These are phyloP conservation scores for Scedosporium dehoogii DNA, from an alignment of 2,329 filamentous ascomycete genomes.

Conservation along the genomic window DNA sequence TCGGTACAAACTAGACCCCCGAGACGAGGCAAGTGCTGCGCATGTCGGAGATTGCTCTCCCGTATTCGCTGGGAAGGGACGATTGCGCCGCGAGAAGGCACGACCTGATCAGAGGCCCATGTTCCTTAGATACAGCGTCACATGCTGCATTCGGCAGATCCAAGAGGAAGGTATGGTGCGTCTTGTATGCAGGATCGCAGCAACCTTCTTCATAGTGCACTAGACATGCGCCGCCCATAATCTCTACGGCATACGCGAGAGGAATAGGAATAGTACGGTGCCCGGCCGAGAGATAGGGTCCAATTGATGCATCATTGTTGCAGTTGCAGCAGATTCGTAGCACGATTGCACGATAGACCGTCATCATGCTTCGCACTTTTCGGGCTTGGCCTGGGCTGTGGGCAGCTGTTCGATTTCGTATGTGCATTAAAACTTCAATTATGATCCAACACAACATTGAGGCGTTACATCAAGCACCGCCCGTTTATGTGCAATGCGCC, in stretches of 20 bases:
- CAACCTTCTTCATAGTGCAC: background rate
- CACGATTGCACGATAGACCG: background rate
- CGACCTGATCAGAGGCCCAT: background rate
- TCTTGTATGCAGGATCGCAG: background rate
- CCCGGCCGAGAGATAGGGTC: too few relatives aligned
- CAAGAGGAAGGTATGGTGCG: background rate
- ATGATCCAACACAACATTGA: background rate
- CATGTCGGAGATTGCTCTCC: background rate
- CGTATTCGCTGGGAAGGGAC: background rate
- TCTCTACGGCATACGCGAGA: too few relatives aligned
- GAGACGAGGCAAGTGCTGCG: background rate
- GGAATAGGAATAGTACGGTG: too few relatives aligned
- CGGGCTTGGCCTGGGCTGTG: background rate
- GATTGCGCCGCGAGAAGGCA: background rate
- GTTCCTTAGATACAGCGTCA: background rate
- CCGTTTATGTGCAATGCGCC: background rate
- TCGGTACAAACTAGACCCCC: background rate
- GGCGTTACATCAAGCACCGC: background rate
- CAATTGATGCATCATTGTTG: too few relatives aligned
- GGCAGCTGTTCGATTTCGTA: background rate
- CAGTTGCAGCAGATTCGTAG: too few relatives aligned
- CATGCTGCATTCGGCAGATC: background rate
- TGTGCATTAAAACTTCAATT: background rate
- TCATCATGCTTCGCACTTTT: too few relatives aligned
- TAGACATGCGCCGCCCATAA: too few relatives aligned